Base-by-base conservation (phyloP, 768 basidiomycete genomes). In the Leucosporidium yakuticum region DNA sequence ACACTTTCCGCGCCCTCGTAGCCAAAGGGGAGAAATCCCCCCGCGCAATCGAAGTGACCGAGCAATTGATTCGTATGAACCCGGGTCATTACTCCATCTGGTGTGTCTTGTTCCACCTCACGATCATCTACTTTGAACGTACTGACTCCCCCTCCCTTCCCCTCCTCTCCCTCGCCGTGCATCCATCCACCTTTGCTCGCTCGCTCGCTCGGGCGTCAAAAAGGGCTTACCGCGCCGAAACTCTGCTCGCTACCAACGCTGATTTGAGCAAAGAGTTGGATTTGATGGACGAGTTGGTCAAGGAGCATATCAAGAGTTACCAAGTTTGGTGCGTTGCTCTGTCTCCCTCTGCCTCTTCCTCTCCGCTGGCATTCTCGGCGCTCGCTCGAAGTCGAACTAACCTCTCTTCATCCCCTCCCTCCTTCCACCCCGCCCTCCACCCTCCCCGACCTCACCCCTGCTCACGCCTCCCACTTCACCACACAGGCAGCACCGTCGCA, bases 71-170 rank as follows among this genome's bases (percentile, higher is more conserved):
- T 71, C 83, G 88, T 32, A 81, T 88, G 79, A 99, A 99, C 77
- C 94, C 96, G 8, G 92, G 91, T 1, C 96, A 98, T 77, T 99
- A 97, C 77, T 89, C 93, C 60, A 92, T 94, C 73, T 99, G 96
- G 95, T 93, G 77, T 67, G 86, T 76, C 48, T 55, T 32, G 60
- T 34, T n/a, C 39, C 27, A 49, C n/a, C 25, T 39, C 20, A 39
- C 27, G 56, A 31, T 49, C 55, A 8, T 31, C 23, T 32, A 64
- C 27, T 15, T 4, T n/a, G n/a, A n/a, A n/a, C n/a, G 39, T 44
- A 7, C 39, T 15, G 11, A 36, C 34, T 44, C 39, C 39, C 2
- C 39, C 39, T 15, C 39, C 17, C 14, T 15, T 15, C 11, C 39
- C 14, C 39, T 44, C 14, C 39, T 3, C 11, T 15, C 8, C 39